phyloP scores from a whole-genome alignment of 768 basidiomycete species.

The Mycena leptocephala region DNA sequence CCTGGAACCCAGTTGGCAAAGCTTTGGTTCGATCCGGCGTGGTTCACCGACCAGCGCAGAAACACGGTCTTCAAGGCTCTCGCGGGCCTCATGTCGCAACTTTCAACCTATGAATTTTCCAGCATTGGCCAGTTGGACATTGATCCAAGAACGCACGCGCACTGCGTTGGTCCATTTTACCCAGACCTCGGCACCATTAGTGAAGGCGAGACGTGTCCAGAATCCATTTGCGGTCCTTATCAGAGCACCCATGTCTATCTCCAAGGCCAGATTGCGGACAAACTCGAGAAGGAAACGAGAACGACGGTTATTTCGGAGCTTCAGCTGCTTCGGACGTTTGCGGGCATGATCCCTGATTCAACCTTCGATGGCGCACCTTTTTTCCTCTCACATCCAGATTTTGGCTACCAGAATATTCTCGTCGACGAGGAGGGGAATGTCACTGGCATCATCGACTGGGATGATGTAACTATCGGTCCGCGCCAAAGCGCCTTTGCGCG shows the following conservation, averaged over 20 bases:
- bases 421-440: slow-evolving; percentile 42
- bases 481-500: slow-evolving; percentile 40
- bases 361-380: slow-evolving; percentile 41
- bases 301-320: slow-evolving; percentile 14
- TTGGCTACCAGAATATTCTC: slow-evolving; percentile 45
- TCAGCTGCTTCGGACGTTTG: slow-evolving; percentile 17
- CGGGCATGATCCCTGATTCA: slow-evolving; percentile 32
- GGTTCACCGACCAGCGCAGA: slow-evolving; percentile 24
- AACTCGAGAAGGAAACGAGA: slow-evolving; percentile 2
- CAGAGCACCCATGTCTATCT: slow-evolving; percentile 22
- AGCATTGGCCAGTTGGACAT: slow-evolving; percentile 21
- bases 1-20: slow-evolving; percentile 30
- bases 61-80: slow-evolving; percentile 18
- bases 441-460: slow-evolving; percentile 48
- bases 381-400: slow-evolving; percentile 45
- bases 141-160: not conserved
- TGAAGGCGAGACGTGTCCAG: slow-evolving; percentile 1
- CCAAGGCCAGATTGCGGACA: not conserved
- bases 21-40: slow-evolving; percentile 36
- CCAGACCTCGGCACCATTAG: not conserved
- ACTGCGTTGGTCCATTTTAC: slow-evolving; percentile 12
- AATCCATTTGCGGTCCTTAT: slow-evolving; percentile 11
- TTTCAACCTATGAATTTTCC: slow-evolving; percentile 19
- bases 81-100: slow-evolving; percentile 27
- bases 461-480: slow-evolving; percentile 35